phyloP scores from a whole-genome alignment of 116 monocot species.

The Phalaenopsis hybrid region DNA sequence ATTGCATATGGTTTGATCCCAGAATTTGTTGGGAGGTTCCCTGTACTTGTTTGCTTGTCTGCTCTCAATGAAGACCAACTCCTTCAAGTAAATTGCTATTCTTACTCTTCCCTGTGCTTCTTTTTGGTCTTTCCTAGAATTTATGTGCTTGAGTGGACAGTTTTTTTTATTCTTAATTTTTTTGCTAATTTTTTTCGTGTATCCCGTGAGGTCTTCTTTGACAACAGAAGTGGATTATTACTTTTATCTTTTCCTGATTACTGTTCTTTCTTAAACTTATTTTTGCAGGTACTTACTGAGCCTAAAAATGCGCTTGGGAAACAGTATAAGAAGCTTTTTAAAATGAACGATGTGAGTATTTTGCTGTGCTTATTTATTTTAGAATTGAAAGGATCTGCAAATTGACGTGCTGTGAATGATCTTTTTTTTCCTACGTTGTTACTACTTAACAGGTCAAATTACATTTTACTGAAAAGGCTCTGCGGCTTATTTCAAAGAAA shows the following conservation, averaged over 20 bases:
- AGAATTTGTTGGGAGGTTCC: constrained; percentile 56
- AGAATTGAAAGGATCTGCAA: background rate
- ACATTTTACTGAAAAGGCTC: constrained; percentile 69
- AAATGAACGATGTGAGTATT: constrained; percentile 45
- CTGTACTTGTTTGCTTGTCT: constrained; percentile 44
- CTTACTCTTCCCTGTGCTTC: background rate
- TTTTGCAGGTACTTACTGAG: constrained; percentile 40
- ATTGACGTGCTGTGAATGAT: background rate
- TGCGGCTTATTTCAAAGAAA: constrained; percentile 70
- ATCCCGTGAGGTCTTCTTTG: background rate
- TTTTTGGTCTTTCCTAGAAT: background rate
- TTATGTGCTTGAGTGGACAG: background rate
- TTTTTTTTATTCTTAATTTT: background rate
- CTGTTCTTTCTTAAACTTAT: background rate
- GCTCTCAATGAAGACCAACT: constrained; percentile 47
- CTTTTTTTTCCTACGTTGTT: background rate
- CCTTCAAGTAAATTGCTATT: constrained; percentile 32
- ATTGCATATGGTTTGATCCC: constrained; percentile 60
- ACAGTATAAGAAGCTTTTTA: constrained; percentile 52
- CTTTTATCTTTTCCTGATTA: background rate
- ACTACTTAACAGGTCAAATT: constrained; percentile 52
- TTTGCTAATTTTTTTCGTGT: background rate
- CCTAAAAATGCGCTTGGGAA: constrained; percentile 55
- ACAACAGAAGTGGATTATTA: background rate
- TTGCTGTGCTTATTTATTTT: background rate